Evolutionary conservation across 306 rosid species (phyloP).

Genomic region (Castanopsis chinensis): DNA sequence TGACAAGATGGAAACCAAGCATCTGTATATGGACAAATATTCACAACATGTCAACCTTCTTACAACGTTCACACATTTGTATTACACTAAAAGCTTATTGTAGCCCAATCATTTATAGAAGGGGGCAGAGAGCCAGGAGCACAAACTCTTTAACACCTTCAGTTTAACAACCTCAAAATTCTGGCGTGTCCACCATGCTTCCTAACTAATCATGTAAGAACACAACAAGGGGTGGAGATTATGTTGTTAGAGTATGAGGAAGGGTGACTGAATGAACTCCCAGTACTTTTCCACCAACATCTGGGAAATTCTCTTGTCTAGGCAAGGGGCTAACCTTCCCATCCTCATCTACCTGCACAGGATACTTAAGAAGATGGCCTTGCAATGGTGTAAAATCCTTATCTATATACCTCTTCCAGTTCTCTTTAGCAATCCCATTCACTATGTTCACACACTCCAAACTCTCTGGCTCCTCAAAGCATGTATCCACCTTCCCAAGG

Average conservation of each 20-base stretch:
- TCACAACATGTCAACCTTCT: background rate
- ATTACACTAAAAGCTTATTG: background rate
- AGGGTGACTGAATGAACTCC: conserved; percentile 51
- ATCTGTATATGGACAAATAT: background rate
- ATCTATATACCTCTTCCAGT: conserved; percentile 51
- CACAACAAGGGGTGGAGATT: conserved; percentile 14
- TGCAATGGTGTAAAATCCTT: conserved; percentile 50
- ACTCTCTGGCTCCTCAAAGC: conserved; percentile 62
- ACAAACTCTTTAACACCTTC: background rate
- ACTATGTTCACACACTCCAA: conserved; percentile 69
- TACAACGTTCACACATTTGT: background rate
- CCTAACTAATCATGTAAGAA: conserved; percentile 12
- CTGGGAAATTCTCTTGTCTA: conserved; percentile 69
- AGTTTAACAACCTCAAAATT: background rate
- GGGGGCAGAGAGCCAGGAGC: too few species aligned
- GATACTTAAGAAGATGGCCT: conserved; percentile 86
- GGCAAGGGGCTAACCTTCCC: conserved; percentile 54
- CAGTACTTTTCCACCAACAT: conserved; percentile 72
- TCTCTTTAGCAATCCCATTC: conserved; percentile 57
- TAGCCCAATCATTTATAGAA: too few species aligned
- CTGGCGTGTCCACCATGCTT: background rate
- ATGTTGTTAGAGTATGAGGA: conserved; percentile 77
- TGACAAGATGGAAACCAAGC: background rate
- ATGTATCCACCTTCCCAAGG: conserved; percentile 48
- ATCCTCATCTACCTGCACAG: conserved; percentile 54